phyloP scores from a whole-genome alignment of 2,329 filamentous ascomycete genomes.

The Penicillium fuscoglaucum region DNA sequence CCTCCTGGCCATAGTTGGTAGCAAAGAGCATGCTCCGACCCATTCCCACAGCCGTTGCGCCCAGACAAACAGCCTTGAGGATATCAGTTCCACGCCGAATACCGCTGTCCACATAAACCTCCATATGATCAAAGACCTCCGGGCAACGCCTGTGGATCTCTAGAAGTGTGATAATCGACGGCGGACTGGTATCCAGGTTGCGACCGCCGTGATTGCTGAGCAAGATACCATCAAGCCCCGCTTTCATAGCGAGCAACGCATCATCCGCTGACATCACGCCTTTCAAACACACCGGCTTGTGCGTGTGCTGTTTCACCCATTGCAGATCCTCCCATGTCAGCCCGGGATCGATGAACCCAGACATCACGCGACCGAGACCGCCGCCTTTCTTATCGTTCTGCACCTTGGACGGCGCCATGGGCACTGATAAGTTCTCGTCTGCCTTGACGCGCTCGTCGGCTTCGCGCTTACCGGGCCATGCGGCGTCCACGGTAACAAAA shows the following conservation, averaged over 20 bases:
- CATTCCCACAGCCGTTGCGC: constrained; percentile 56
- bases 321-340: constrained; percentile 56
- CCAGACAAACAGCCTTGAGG: constrained; percentile 55
- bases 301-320: constrained; percentile 53
- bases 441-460: constrained; percentile 57
- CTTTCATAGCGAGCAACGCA: constrained; percentile 51
- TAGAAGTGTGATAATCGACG: constrained; percentile 53
- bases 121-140: constrained; percentile 51
- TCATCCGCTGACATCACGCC: constrained; percentile 59
- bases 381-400: constrained; percentile 55
- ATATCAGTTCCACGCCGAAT: constrained; percentile 57
- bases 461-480: constrained; percentile 57
- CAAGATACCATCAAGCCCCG: constrained; percentile 56
- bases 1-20: constrained; percentile 56
- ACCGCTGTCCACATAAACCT: constrained; percentile 57
- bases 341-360: constrained; percentile 53
- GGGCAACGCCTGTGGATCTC: constrained; percentile 55
- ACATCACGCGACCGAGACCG: constrained; percentile 55
- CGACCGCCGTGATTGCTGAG: constrained; percentile 61
- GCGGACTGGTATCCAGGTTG: constrained; percentile 54
- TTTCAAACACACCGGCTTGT: constrained; percentile 58
- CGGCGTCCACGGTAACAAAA: constrained; percentile 58
- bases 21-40: constrained; percentile 56
- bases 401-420: constrained; percentile 47
- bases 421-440: constrained; percentile 45